A percentile compares a stretch with the other conserved stretches of the same genome.
Conservation (phyloP, 2,329 filamentous ascomycete species). For the Arthrobotrys pseudoclavata region DNA sequence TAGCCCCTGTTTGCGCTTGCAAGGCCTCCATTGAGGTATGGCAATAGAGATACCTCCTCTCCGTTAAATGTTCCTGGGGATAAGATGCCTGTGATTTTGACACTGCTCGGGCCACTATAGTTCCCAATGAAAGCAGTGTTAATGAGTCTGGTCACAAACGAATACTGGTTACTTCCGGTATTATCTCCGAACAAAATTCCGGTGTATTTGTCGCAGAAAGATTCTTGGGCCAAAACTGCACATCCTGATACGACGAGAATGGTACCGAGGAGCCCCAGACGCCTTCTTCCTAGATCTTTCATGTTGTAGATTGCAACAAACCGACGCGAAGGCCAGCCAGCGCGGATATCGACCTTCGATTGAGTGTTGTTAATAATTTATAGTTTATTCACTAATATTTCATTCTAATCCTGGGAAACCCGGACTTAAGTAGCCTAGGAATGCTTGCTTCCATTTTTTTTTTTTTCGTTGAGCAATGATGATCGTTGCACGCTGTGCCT, state of each 20-base stretch:
- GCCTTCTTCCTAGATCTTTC: neutral
- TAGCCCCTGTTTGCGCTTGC: slow-evolving; percentile 70
- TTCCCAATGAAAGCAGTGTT: slow-evolving; percentile 77
- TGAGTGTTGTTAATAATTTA: neutral
- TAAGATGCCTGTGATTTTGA: slow-evolving; percentile 73
- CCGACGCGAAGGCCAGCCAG: neutral
- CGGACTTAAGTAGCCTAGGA: slow-evolving; percentile 2
- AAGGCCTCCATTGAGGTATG: slow-evolving; percentile 73
- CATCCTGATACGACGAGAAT: slow-evolving; percentile 3
- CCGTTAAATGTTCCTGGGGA: slow-evolving; percentile 70
- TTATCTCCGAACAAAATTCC: slow-evolving; percentile 73
- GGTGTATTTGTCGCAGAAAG: slow-evolving; percentile 75
- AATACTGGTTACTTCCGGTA: slow-evolving; percentile 73
- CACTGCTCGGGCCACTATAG: slow-evolving; percentile 68
- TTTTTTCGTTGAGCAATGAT: neutral
- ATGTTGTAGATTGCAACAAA: slow-evolving; percentile 21
- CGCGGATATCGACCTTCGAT: neutral
- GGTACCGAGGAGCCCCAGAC: neutral
- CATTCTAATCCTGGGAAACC: neutral
- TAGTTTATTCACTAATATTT: neutral
- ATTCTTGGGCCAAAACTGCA: slow-evolving; percentile 28
- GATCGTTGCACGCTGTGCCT: neutral
- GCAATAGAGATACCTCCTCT: slow-evolving; percentile 71
- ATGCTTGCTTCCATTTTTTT: too few relatives aligned
- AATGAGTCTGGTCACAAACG: slow-evolving; percentile 72